Conservation (phyloP, 371 early-diverging fungal species). For the Apophysomyces variabilis region DNA sequence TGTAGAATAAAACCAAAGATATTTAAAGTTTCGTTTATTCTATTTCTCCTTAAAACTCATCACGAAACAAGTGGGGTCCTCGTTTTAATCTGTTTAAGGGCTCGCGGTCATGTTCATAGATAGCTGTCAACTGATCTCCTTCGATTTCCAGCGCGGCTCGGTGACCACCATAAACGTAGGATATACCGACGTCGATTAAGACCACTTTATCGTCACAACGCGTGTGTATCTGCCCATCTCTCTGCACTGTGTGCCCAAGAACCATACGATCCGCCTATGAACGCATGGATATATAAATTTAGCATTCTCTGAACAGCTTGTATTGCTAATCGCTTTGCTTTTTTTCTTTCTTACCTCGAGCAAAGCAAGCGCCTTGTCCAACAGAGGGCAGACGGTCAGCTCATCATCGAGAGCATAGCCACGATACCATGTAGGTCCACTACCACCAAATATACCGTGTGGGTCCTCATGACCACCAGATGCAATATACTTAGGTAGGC, state of each 20-base stretch:
- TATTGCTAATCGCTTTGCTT: not conserved
- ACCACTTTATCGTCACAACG: conserved; percentile 69
- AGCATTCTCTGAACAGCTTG: too few relatives aligned
- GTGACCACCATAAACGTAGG: conserved; percentile 65
- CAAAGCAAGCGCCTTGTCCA: conserved; percentile 54
- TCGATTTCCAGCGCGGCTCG: conserved; percentile 65
- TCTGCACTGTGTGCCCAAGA: conserved; percentile 78
- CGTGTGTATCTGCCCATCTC: conserved; percentile 62
- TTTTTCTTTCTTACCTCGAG: conserved; percentile 41
- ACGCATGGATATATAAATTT: not conserved
- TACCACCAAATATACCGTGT: conserved; percentile 44
- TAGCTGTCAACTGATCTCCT: conserved; percentile 34
- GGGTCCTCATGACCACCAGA: conserved; percentile 33
- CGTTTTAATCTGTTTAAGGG: not conserved
- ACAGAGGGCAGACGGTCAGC: conserved; percentile 43
- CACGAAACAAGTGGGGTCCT: not conserved
- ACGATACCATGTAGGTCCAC: conserved; percentile 68
- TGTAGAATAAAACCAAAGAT: not conserved
- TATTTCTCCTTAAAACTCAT: not conserved
- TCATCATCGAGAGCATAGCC: conserved; percentile 69
- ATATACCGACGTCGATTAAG: conserved; percentile 80
- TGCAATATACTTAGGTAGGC: conserved; percentile 35
- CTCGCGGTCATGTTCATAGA: conserved; percentile 28
- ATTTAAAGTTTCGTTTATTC: not conserved
- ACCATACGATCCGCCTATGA: conserved; percentile 74